A percentile compares a stretch with the other conserved stretches of the same genome.
Conservation (phyloP, 2,329 filamentous ascomycete genomes). For the Pyricularia pennisetigena region DNA sequence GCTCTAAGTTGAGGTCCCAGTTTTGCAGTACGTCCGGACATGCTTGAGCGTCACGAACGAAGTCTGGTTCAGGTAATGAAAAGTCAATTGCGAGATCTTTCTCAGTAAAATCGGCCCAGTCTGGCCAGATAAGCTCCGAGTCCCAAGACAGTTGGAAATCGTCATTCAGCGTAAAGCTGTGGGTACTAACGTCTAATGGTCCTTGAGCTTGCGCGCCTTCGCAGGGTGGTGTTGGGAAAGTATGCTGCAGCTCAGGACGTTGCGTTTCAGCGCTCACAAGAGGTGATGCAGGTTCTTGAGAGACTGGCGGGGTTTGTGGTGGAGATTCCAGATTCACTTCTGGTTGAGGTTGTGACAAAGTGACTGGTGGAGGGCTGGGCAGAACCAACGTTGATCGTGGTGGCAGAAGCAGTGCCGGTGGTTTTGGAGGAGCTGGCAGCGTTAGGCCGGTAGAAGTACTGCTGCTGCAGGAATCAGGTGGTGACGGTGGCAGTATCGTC, state of each 20-base stretch:
- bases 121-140: not conserved
- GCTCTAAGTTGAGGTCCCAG: not conserved
- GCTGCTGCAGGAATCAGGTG: not conserved
- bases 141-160: not conserved
- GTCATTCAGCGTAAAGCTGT: not conserved
- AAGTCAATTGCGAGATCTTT: constrained; percentile 2
- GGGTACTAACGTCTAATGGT: constrained; percentile 5
- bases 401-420: not conserved
- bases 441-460: not conserved
- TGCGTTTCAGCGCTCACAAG: not conserved
- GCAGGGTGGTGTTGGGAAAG: not conserved
- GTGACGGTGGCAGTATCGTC: not conserved
- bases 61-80: not conserved
- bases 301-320: not conserved
- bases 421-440: not conserved
- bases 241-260: not conserved
- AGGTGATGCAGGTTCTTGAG: not conserved
- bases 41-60: constrained; percentile 3
- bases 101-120: not conserved
- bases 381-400: not conserved
- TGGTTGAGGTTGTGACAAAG: not conserved
- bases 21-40: not conserved
- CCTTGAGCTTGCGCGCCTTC: constrained; percentile 3
- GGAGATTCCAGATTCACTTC: not conserved
- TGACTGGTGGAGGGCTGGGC: not conserved